Conservation (phyloP, 2,329 filamentous ascomycete genomes). For the Cercospora sp. region DNA sequence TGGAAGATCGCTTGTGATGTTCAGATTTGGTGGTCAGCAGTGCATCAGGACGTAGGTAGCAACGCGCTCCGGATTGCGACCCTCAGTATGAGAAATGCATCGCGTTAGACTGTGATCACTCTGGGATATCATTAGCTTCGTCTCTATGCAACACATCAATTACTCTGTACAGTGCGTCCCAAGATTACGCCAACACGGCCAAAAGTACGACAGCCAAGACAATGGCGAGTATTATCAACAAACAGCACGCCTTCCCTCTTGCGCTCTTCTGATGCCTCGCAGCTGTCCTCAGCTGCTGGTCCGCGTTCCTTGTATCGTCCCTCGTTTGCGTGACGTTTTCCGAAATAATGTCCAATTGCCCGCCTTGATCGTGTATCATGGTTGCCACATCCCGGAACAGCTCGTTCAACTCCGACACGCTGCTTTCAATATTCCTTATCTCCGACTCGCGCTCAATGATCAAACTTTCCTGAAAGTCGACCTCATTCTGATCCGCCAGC, state of each 20-base stretch:
- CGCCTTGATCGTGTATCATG: conserved; percentile 92
- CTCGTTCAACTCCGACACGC: conserved; percentile 92
- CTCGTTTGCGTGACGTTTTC: conserved; percentile 84
- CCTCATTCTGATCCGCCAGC: conserved; percentile 86
- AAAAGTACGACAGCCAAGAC: conserved; percentile 88
- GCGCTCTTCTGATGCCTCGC: conserved; percentile 94
- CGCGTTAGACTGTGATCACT: background rate
- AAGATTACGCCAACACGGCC: conserved; percentile 58
- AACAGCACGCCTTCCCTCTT: conserved; percentile 88
- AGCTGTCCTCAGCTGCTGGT: conserved; percentile 80
- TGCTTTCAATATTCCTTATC: conserved; percentile 96
- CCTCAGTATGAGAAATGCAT: background rate
- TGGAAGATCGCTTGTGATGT: background rate
- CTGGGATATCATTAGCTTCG: conserved; percentile 2
- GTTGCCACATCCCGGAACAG: conserved; percentile 97
- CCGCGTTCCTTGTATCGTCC: conserved; percentile 79
- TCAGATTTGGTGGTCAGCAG: background rate
- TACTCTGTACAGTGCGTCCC: background rate
- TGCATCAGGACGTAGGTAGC: background rate
- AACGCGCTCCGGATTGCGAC: background rate
- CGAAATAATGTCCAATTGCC: conserved; percentile 80
- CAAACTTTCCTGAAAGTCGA: conserved; percentile 93
- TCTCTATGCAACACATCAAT: background rate
- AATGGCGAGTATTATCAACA: conserved; percentile 83
- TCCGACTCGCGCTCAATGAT: conserved; percentile 96